Evolutionary conservation across 2,329 filamentous ascomycete genomes (phyloP).

Genomic region (Trichoderma sp.): DNA sequence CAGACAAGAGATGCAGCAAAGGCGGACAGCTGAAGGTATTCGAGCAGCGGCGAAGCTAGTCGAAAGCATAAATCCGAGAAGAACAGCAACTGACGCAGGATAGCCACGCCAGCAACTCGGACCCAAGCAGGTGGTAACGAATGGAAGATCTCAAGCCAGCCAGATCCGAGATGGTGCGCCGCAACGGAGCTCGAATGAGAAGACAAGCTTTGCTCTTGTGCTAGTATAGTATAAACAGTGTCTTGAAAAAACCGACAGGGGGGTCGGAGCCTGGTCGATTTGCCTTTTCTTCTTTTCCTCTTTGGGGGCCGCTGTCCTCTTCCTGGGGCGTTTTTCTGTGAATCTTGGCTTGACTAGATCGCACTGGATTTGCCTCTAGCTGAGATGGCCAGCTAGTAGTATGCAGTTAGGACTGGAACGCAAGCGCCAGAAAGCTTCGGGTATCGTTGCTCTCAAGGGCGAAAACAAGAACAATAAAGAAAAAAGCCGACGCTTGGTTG

Average conservation of each 20-base stretch:
- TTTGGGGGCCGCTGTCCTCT: background rate
- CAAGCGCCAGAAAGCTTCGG: background rate
- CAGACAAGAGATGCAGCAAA: background rate
- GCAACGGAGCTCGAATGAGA: background rate
- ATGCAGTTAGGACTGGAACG: background rate
- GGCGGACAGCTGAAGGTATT: background rate
- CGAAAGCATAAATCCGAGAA: background rate
- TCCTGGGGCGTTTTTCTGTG: background rate
- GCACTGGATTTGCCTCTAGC: background rate
- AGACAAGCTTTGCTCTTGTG: background rate
- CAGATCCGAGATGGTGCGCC: background rate
- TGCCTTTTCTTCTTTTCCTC: background rate
- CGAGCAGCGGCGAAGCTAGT: background rate
- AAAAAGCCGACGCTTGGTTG: background rate
- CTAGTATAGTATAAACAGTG: background rate
- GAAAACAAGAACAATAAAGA: background rate
- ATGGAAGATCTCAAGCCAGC: background rate
- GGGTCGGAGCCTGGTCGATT: background rate
- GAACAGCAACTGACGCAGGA: background rate
- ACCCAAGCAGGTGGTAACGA: conserved; percentile 22
- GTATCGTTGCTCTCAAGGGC: background rate
- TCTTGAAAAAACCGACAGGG: background rate
- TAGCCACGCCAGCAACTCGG: background rate
- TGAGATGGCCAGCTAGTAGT: background rate
- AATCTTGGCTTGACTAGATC: background rate